Conservation (phyloP, 345 rosid genomes). For the Excoecaria agallocha region DNA sequence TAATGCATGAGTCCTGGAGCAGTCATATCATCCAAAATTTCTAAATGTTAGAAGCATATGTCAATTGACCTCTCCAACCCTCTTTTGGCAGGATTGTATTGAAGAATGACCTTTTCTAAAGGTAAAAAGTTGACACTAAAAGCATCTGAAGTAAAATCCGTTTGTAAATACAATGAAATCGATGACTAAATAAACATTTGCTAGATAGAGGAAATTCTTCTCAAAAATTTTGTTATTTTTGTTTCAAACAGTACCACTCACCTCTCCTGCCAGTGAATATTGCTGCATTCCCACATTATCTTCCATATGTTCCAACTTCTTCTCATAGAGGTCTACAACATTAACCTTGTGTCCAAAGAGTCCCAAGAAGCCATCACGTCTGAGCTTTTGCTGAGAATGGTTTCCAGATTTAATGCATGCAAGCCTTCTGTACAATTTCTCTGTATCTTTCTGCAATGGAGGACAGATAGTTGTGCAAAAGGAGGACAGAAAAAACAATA, state of each 20-base stretch:
- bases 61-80: slow-evolving; percentile 1
- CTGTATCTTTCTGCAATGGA: slow-evolving; percentile 55
- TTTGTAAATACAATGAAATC: not conserved
- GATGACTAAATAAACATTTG: not conserved
- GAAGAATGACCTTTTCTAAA: not conserved
- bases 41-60: not conserved
- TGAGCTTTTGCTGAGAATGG: slow-evolving; percentile 32
- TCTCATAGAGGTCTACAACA: slow-evolving; percentile 56
- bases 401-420: slow-evolving; percentile 42
- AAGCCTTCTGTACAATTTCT: slow-evolving; percentile 59
- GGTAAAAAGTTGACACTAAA: not conserved
- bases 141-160: not conserved
- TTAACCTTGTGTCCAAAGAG: slow-evolving; percentile 63
- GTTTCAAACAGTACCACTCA: slow-evolving; percentile 24
- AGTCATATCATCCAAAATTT: slow-evolving; percentile 2
- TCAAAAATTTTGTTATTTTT: not conserved
- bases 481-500: not conserved
- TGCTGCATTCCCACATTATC: slow-evolving; percentile 56
- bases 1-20: not conserved
- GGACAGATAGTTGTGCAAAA: slow-evolving; percentile 15
- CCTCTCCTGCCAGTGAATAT: slow-evolving; percentile 56
- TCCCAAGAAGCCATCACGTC: slow-evolving; percentile 70
- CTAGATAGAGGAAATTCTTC: not conserved
- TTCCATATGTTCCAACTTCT: slow-evolving; percentile 65
- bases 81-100: slow-evolving; percentile 10